Evolutionary conservation across 345 rosid genomes (phyloP).

Genomic region (Euphorbia tirucalli): DNA sequence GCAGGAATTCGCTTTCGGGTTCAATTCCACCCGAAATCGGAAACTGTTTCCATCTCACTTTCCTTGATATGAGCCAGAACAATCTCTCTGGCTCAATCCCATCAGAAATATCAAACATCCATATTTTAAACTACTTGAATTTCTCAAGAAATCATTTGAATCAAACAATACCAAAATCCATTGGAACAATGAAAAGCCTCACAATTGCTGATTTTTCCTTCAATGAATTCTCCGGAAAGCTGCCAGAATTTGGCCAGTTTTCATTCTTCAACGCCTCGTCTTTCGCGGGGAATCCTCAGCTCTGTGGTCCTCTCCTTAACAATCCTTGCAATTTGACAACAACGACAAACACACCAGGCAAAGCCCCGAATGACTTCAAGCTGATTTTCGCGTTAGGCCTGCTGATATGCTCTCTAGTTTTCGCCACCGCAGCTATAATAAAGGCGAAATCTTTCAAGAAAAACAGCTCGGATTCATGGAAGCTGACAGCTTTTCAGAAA

Average conservation of each 20-base stretch:
- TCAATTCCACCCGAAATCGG: constrained; percentile 66
- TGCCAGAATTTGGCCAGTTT: constrained; percentile 79
- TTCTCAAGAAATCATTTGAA: constrained; percentile 74
- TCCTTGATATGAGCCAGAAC: constrained; percentile 65
- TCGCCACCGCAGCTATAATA: constrained; percentile 58
- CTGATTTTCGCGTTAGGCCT: constrained; percentile 72
- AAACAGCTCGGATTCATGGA: constrained; percentile 60
- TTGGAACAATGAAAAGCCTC: constrained; percentile 76
- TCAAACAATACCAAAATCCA: constrained; percentile 53
- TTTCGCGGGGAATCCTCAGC: constrained; percentile 77
- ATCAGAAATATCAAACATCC: constrained; percentile 47
- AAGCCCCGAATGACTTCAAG: constrained; percentile 46
- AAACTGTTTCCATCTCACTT: constrained; percentile 28
- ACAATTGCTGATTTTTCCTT: constrained; percentile 84
- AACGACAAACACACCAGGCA: constrained; percentile 37
- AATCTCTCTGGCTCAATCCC: constrained; percentile 72
- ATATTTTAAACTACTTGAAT: constrained; percentile 69
- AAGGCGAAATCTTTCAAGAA: constrained; percentile 42
- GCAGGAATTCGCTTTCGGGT: constrained; percentile 30
- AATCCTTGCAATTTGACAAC: constrained; percentile 52
- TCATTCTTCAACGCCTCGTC: constrained; percentile 77
- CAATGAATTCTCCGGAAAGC: constrained; percentile 71
- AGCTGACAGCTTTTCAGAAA: constrained; percentile 78
- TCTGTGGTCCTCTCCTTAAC: constrained; percentile 66
- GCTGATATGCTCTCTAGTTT: constrained; percentile 61